A percentile compares a stretch with the other conserved stretches of the same genome.
These are phyloP conservation scores for Cyberlindnera mycetangii DNA, from an alignment of 805 yeast species.

Conservation along the genomic window DNA sequence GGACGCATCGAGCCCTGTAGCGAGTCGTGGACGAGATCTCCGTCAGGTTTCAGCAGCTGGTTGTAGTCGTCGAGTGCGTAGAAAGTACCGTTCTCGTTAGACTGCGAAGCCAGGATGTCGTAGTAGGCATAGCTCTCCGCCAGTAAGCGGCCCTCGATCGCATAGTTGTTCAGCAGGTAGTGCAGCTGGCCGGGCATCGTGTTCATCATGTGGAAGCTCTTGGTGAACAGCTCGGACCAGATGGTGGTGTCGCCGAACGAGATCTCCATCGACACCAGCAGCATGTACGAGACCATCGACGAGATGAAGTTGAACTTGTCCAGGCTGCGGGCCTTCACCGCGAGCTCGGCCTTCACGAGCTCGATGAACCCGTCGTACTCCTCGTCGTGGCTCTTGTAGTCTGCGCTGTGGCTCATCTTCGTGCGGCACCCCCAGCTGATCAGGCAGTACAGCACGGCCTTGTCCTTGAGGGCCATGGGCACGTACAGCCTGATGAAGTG, in stretches of 20 bases:
- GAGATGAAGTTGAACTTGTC: constrained; percentile 18
- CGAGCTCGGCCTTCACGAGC: constrained; percentile 18
- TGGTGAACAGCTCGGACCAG: constrained; percentile 23
- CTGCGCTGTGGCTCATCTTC: constrained; percentile 10
- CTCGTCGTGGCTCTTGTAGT: constrained; percentile 16
- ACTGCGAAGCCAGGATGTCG: constrained; percentile 27
- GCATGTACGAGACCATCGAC: constrained; percentile 20
- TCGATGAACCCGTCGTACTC: constrained; percentile 15
- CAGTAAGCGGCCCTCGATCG: constrained; percentile 21
- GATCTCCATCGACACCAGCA: constrained; percentile 22
- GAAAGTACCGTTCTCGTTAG: constrained; percentile 29
- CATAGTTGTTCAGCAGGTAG: constrained; percentile 15
- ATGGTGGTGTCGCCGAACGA: constrained; percentile 25
- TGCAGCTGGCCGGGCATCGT: constrained; percentile 23
- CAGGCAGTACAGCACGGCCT: constrained; percentile 41
- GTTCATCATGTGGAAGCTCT: constrained; percentile 18
- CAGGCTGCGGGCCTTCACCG: constrained; percentile 23
- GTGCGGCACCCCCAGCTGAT: constrained; percentile 51
- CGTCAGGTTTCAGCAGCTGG: constrained; percentile 6
- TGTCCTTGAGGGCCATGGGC: constrained; percentile 41
- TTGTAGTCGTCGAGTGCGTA: constrained; percentile 24
- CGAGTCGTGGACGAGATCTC: constrained; percentile 44
- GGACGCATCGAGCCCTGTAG: constrained; percentile 70
- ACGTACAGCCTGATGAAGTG: constrained; percentile 44
- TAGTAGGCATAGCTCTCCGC: constrained; percentile 25